Evolutionary conservation across 2,329 filamentous ascomycete species (phyloP).

Genomic region (Tothia fuscella): DNA sequence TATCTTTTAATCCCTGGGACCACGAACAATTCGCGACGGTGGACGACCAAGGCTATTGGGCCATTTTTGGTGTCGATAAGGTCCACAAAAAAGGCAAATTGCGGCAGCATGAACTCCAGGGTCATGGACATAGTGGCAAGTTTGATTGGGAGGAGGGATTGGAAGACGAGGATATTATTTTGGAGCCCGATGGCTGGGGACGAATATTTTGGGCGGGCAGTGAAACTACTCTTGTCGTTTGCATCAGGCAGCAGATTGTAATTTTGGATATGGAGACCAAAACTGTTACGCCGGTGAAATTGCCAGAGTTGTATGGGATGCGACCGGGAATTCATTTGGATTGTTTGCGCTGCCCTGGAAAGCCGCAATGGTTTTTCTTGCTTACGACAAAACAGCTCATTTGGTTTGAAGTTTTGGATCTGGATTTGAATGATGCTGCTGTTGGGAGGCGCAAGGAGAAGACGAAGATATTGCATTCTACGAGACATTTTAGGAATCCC

Average conservation of each 20-base stretch:
- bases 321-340: conserved; percentile 36
- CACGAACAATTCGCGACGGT: conserved; percentile 52
- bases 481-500: conserved; percentile 42
- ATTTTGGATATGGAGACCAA: not conserved
- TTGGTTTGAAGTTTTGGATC: conserved; percentile 16
- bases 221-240: conserved; percentile 39
- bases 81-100: conserved; percentile 27
- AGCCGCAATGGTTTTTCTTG: conserved; percentile 42
- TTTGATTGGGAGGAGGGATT: conserved; percentile 15
- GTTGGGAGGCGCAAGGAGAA: conserved; percentile 14
- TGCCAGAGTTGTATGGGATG: conserved; percentile 14
- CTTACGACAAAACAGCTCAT: conserved; percentile 44
- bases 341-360: conserved; percentile 35
- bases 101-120: conserved; percentile 2
- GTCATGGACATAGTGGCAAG: not conserved
- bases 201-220: conserved; percentile 37
- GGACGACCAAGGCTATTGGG: conserved; percentile 55
- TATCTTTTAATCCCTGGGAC: conserved; percentile 52
- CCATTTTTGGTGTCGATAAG: conserved; percentile 56
- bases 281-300: not conserved
- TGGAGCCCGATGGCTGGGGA: conserved; percentile 36
- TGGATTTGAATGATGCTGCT: conserved; percentile 15
- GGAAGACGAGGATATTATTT: conserved; percentile 18
- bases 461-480: conserved; percentile 28
- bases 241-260: conserved; percentile 30